Evolutionary conservation across 345 rosid species (phyloP).

Genomic region (Lenwebbia sp.): DNA sequence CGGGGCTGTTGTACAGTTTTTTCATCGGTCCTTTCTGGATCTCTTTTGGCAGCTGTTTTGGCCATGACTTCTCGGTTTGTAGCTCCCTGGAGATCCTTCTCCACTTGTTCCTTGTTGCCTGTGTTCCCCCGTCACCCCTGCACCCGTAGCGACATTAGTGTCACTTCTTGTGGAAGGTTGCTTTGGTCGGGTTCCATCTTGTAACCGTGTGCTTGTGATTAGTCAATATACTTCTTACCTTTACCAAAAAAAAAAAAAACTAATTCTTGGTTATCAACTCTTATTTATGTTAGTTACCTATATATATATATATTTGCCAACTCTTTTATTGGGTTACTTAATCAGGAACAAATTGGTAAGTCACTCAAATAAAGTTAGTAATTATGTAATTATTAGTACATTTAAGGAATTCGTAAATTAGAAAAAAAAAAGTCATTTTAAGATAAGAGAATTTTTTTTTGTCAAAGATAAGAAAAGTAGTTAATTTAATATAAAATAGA

Average conservation of each 20-base stretch:
- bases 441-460: neutral
- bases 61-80: too few species aligned
- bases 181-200: too few species aligned
- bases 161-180: too few species aligned
- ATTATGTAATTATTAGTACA: neutral
- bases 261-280: neutral
- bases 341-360: neutral
- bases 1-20: too few species aligned
- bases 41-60: too few species aligned
- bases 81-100: too few species aligned
- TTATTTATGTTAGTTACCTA: neutral
- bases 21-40: too few species aligned
- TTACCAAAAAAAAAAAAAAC: neutral
- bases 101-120: too few species aligned
- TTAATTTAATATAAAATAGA: neutral
- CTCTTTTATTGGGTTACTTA: neutral
- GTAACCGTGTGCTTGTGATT: too few species aligned
- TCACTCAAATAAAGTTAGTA: neutral
- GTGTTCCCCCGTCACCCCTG: too few species aligned
- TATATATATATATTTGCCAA: neutral
- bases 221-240: too few species aligned
- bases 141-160: too few species aligned
- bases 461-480: neutral
- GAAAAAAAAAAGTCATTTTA: neutral
- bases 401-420: neutral